These are phyloP conservation scores for Elaeis guineensis DNA, from an alignment of 176 grass and related monocot species.

Conservation along the genomic window DNA sequence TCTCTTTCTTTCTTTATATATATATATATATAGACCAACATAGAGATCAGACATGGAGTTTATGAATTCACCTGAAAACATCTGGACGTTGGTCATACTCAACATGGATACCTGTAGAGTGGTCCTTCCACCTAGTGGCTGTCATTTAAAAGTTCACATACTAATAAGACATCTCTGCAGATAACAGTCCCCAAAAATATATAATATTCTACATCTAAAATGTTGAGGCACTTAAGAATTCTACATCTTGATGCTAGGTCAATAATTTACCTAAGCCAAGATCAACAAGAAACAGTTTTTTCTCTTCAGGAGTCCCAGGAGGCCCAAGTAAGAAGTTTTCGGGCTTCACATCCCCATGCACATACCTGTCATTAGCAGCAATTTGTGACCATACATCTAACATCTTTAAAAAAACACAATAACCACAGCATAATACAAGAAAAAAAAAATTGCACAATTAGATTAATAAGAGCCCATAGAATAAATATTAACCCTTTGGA, in stretches of 20 bases:
- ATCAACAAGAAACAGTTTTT: slow-evolving; percentile 97
- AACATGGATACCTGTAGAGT: slow-evolving; percentile 56
- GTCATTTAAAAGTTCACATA: slow-evolving; percentile 13
- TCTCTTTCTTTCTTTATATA: background rate
- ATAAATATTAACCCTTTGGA: slow-evolving; percentile 70
- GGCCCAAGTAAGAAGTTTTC: slow-evolving; percentile 98
- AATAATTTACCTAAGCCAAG: slow-evolving; percentile 79
- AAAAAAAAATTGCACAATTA: slow-evolving; percentile 9
- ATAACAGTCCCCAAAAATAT: no score
- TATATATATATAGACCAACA: background rate
- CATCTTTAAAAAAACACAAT: slow-evolving; percentile 8
- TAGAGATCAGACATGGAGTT: slow-evolving; percentile 2
- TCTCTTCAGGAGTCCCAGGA: slow-evolving; percentile 75
- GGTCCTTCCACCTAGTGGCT: slow-evolving; percentile 94
- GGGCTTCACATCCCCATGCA: slow-evolving; percentile 97
- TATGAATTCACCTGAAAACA: slow-evolving; percentile 76
- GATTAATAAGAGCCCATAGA: slow-evolving; percentile 2
- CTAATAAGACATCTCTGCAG: no score
- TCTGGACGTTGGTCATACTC: slow-evolving; percentile 97
- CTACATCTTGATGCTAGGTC: no score
- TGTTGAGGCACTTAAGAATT: no score
- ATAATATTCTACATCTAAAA: no score
- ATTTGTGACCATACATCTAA: slow-evolving; percentile 6
- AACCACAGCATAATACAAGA: background rate
- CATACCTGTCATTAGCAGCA: slow-evolving; percentile 50